phyloP scores from a whole-genome alignment of 2,329 filamentous ascomycete genomes.

The Pseudocercospora pini-densiflorae region DNA sequence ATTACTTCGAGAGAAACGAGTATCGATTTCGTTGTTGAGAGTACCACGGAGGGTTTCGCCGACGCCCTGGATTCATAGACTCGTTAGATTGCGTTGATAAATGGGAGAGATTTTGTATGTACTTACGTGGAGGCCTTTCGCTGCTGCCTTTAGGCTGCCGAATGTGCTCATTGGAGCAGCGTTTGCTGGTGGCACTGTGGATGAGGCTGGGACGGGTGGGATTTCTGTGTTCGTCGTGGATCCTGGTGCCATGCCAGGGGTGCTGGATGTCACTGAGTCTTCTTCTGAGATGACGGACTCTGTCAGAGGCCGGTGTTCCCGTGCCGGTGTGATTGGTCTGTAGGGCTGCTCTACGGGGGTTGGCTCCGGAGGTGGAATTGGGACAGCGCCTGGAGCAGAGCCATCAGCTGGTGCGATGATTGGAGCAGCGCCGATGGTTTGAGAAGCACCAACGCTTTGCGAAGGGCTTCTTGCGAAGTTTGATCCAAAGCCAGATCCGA shows the following conservation, averaged over 20 bases:
- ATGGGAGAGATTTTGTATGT: background rate
- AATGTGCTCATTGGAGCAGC: slow-evolving; percentile 17
- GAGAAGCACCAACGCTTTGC: background rate
- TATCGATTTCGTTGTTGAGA: slow-evolving; percentile 40
- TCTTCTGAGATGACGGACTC: slow-evolving; percentile 13
- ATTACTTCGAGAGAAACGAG: slow-evolving; percentile 33
- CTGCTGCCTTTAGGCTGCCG: slow-evolving; percentile 37
- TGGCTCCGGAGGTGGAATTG: slow-evolving; percentile 3
- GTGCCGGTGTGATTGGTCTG: background rate
- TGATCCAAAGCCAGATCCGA: slow-evolving; percentile 15
- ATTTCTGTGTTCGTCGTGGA: background rate
- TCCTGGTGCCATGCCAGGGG: background rate
- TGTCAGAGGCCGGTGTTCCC: background rate
- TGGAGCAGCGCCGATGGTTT: background rate
- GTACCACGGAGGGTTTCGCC: slow-evolving; percentile 41
- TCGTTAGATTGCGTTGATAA: slow-evolving; percentile 10
- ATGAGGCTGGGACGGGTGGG: slow-evolving; percentile 4
- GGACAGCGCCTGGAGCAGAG: background rate
- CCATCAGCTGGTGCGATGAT: background rate
- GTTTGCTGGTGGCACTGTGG: slow-evolving; percentile 7
- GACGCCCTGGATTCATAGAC: slow-evolving; percentile 32
- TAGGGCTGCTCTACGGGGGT: slow-evolving; percentile 1
- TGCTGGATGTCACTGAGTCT: slow-evolving; percentile 15
- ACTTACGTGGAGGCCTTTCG: slow-evolving; percentile 39
- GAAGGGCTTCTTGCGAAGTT: slow-evolving; percentile 12